Evolutionary conservation across 2,329 filamentous ascomycete species (phyloP), one percentile per base, ranked within the genome.

Genomic region (Penicillium sp.): DNA sequence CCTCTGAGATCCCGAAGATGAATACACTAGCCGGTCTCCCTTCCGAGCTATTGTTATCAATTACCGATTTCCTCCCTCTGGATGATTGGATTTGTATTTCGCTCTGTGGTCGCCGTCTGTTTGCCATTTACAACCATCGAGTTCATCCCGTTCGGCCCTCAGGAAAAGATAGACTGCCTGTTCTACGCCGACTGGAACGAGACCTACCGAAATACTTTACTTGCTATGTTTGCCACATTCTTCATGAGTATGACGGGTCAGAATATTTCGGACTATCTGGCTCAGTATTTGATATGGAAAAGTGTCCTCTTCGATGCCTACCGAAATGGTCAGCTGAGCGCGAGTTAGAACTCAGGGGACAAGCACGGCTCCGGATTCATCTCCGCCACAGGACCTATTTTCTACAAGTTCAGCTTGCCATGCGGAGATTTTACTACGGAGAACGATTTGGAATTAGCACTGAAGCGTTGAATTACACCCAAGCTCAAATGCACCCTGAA

Each of bases 401-500:
- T n/a, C n/a, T n/a, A n/a, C n/a, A n/a, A n/a, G n/a, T n/a, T n/a
- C n/a, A n/a, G n/a, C n/a, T n/a, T n/a, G n/a, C n/a, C n/a, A n/a
- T n/a, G n/a, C n/a, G n/a, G n/a, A n/a, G n/a, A n/a, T n/a, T n/a
- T n/a, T n/a, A n/a, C n/a, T n/a, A n/a, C n/a, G n/a, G n/a, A n/a
- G n/a, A n/a, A n/a, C n/a, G n/a, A n/a, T n/a, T n/a, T n/a, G n/a
- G n/a, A n/a, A n/a, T n/a, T n/a, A n/a, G n/a, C 42, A 46, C 45
- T 45, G 53, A 41, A 5, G 51, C 29, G 43, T 43, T 34, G 34
- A 52, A n/a, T 33, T 42, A 46, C 36, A 53, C 49, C 29, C 79
- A 82, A 55, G 79, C 38, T 5, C 26, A 12, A 16, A 29, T 7
- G 10, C 6, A 7, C 12, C 12, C 21, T 31, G 16, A 39, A 45